Base-by-base conservation (phyloP, 768 basidiomycete genomes). In the Amanita exitialis region DNA sequence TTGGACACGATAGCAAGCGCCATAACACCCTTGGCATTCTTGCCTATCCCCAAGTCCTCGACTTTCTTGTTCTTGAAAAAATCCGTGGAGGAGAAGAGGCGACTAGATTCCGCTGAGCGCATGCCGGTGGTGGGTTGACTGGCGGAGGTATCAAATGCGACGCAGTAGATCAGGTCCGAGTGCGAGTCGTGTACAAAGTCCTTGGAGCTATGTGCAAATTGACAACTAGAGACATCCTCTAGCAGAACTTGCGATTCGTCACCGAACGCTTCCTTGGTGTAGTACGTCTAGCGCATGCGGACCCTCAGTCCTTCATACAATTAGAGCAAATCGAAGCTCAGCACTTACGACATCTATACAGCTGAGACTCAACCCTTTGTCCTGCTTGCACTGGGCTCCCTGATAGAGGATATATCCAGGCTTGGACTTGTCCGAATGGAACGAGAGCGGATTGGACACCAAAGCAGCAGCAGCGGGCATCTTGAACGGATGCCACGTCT, bases 1-100 rank as follows among this genome's bases (percentile, higher is more conserved):
- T 94, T 92, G 65, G 82, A 84, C 6, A 96, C 90, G 49, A 94
- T 88, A 0, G 95, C 95, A 47, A 99, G 80, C 0, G 91, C 95
- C 4, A 90, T 74, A n/a, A 99, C 83, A 0, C 95, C 96, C 28
- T 79, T 81, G 0, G 92, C 88, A 47, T 84, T 81, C 67, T 83
- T 90, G 4, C 81, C 84, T 15, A 91, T 86, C 1, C 93, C 90
- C 1, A 99, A 74, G 58, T 91, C 88, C 58, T 95, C 91, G 42
- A 86, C 71, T n/a, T 73, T 73, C 41, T 62, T 75, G 4, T 82
- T 61, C 3, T 70, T 57, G 74, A 95, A 98, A 64, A 90, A 98
- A 69, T 96, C 89, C 2, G 81, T 80, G 51, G 82, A 87, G 34
- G 83, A 83, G 71, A 78, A 96, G 36, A 99, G 79, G 6, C 88